Evolutionary conservation across 768 basidiomycete species (phyloP), one percentile per base, ranked within the genome.

Genomic region (Agaricus subrufescens): DNA sequence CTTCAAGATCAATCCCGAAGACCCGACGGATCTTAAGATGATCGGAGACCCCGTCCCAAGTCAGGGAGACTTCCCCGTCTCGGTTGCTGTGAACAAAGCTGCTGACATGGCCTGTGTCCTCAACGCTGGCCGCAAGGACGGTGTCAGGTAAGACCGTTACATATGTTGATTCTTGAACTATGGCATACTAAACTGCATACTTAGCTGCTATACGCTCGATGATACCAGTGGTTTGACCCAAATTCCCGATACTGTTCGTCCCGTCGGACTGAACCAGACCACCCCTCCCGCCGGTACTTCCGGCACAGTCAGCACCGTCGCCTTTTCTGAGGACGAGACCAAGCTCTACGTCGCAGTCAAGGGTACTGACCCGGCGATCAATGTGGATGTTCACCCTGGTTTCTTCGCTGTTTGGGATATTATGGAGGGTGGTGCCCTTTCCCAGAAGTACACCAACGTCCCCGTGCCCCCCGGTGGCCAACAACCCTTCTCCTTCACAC

Each of bases 391-490:
- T 2, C 71, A 70, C 10, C 75, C 76, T 4, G 79, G 79, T 25
- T 80, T 78, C 68, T 68, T 83, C 54, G 80, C 81, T 10, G 70
- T 73, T 12, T 83, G 77, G 76, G 74, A 79, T 55, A 67, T 82
- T 52, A 70, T 66, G 8, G 46, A 57, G 11, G 73, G 77, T 54
- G 77, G 75, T 19, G 71, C 74, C 8, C 73, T 82, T 34, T 78
- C 79, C 1, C 67, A 77, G 55, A 75, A 75, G 23, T 60, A 63
- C 67, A 64, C 64, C 52, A 63, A 68, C 10, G 60, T 77, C 31
- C 38, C 39, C 1, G 39, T 47, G 19, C 61, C 72, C 2, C 53
- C 60, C 12, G 76, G 78, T 29, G 81, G 79, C 6, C 64, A 75
- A 1, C 71, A 79, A n/a, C 79, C 79, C 1, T 82, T 81, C 71